phyloP scores from a whole-genome alignment of 108 stramenopile species.

The Ochromonas danica region DNA sequence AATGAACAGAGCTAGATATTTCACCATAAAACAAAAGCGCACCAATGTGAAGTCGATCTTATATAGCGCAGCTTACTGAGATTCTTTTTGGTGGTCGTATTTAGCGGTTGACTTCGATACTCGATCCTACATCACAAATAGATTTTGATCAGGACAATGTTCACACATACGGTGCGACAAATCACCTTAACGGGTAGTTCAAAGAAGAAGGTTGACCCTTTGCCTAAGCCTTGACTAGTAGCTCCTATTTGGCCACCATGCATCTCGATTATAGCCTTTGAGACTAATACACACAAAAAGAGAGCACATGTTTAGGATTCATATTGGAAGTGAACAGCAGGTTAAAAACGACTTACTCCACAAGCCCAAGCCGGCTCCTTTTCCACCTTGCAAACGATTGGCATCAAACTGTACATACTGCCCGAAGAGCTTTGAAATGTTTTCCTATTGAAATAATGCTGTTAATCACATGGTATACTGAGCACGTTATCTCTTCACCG shows the following conservation, averaged over 20 bases:
- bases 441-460: constrained; percentile 22
- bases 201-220: constrained; percentile 23
- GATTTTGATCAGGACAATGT: no score
- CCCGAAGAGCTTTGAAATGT: not conserved
- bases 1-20: no score
- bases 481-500: not conserved
- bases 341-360: constrained; percentile 33
- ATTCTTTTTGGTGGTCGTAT: no score
- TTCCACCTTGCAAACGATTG: constrained; percentile 20
- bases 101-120: not conserved
- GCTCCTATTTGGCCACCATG: constrained; percentile 23
- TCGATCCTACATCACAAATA: not conserved
- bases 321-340: not conserved
- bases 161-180: no score
- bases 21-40: no score
- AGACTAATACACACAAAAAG: not conserved
- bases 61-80: no score
- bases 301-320: not conserved
- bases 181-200: constrained; percentile 30
- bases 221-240: not conserved
- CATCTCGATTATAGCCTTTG: constrained; percentile 2
- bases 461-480: not conserved
- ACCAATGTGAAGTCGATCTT: no score
- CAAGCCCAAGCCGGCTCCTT: constrained; percentile 25
- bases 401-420: constrained; percentile 25